phyloP scores from a whole-genome alignment of 176 grass and related monocot genomes.

The Musa itinerans region DNA sequence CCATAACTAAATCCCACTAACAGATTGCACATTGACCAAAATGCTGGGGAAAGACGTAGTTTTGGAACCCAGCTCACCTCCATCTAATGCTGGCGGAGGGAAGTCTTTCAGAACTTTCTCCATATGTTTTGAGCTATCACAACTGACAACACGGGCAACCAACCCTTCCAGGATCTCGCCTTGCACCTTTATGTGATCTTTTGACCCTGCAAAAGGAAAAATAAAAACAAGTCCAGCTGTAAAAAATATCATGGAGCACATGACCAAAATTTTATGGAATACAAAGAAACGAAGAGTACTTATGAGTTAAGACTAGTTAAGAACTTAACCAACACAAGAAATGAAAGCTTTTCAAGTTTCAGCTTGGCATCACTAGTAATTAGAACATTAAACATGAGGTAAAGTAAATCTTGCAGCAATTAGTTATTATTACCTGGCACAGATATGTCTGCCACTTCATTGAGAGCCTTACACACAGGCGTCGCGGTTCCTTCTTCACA shows the following conservation, averaged over 20 bases:
- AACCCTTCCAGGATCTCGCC: slow-evolving; percentile 97
- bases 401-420: not conserved
- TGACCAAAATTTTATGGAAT: not conserved
- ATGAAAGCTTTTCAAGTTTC: not conserved
- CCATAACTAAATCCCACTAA: not conserved
- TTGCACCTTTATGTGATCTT: slow-evolving; percentile 84
- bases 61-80: slow-evolving; percentile 23
- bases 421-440: slow-evolving; percentile 45
- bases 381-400: not conserved
- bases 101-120: slow-evolving; percentile 69
- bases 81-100: slow-evolving; percentile 37
- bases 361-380: not conserved
- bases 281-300: not conserved
- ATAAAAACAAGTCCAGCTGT: not conserved
- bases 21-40: no score
- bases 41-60: no score
- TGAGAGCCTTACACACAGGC: slow-evolving; percentile 80
- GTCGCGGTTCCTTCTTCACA: slow-evolving; percentile 97
- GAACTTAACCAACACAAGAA: not conserved
- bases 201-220: slow-evolving; percentile 46
- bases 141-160: slow-evolving; percentile 75
- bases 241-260: no score
- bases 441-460: slow-evolving; percentile 93
- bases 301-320: not conserved
- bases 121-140: slow-evolving; percentile 71